These are phyloP conservation scores for Geranomyces michiganensis DNA, from an alignment of 192 early-diverging fungal genomes.

Conservation along the genomic window DNA sequence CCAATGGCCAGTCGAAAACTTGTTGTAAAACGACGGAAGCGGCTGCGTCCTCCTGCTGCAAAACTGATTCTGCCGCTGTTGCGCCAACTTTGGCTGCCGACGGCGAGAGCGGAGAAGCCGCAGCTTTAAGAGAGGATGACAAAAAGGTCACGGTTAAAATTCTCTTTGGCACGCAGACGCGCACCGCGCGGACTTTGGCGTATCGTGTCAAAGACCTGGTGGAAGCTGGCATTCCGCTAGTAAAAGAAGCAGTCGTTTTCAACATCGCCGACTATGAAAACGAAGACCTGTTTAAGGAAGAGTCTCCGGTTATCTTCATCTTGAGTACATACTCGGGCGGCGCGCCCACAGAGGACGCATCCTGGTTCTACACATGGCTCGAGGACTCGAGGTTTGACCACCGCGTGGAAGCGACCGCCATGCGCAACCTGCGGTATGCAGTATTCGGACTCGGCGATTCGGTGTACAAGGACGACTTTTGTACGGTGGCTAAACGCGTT, in stretches of 20 bases:
- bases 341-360: constrained; percentile 59
- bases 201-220: constrained; percentile 43
- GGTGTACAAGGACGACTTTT: constrained; percentile 65
- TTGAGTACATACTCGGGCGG: constrained; percentile 71
- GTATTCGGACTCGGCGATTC: constrained; percentile 76
- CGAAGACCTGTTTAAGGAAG: constrained; percentile 61
- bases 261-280: constrained; percentile 69
- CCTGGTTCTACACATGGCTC: constrained; percentile 69
- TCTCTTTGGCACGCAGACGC: constrained; percentile 59
- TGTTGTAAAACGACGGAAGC: not conserved
- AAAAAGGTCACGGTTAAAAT: constrained; percentile 49
- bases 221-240: constrained; percentile 23
- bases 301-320: constrained; percentile 61
- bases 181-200: constrained; percentile 58
- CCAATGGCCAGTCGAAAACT: not conserved
- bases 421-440: constrained; percentile 61
- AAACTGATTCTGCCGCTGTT: not conserved
- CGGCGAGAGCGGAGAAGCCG: not conserved
- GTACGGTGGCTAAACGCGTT: constrained; percentile 55
- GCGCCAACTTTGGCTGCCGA: no score
- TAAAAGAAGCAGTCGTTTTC: constrained; percentile 40
- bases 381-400: constrained; percentile 64
- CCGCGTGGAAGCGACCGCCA: constrained; percentile 56
- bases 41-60: not conserved
- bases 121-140: not conserved